A percentile compares a stretch with the other conserved stretches of the same genome.
Evolutionary conservation across 805 yeast genomes (phyloP).

Genomic region (Ascoidea tarda): DNA sequence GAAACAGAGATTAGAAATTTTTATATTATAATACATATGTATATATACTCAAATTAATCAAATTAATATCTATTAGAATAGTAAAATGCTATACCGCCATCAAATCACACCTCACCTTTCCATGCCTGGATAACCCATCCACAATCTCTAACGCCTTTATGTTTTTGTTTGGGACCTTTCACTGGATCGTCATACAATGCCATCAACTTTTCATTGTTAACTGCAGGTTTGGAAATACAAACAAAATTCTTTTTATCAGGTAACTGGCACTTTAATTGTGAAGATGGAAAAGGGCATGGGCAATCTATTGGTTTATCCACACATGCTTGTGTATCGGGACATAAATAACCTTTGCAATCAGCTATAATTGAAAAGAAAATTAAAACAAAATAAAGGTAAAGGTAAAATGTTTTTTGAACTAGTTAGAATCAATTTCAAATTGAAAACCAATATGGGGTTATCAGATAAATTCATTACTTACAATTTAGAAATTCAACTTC

Average conservation of each 20-base stretch:
- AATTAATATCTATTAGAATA: too few species aligned
- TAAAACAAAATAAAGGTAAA: background rate
- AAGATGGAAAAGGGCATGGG: conserved; percentile 82
- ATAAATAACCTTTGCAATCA: conserved; percentile 53
- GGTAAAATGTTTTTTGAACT: background rate
- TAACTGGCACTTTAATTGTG: conserved; percentile 68
- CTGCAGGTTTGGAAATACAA: conserved; percentile 76
- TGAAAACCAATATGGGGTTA: background rate
- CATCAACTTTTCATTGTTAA: conserved; percentile 20
- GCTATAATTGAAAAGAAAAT: conserved; percentile 11
- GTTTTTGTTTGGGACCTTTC: conserved; percentile 27
- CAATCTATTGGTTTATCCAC: conserved; percentile 59
- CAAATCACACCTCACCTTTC: conserved; percentile 32
- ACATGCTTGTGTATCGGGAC: conserved; percentile 75
- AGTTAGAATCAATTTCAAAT: background rate
- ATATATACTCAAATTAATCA: too few species aligned
- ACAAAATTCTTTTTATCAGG: conserved; percentile 54
- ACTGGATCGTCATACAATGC: conserved; percentile 28
- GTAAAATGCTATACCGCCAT: too few species aligned
- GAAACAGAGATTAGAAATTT: conserved; percentile 51
- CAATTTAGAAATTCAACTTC: conserved; percentile 23
- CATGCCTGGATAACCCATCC: conserved; percentile 72
- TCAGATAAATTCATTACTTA: conserved; percentile 1
- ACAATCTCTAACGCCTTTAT: conserved; percentile 58
- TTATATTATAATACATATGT: too few species aligned